Evolutionary conservation across 2,329 filamentous ascomycete genomes (phyloP), one percentile per base, ranked within the genome.

Genomic region (Cryphonectria carpinicola): DNA sequence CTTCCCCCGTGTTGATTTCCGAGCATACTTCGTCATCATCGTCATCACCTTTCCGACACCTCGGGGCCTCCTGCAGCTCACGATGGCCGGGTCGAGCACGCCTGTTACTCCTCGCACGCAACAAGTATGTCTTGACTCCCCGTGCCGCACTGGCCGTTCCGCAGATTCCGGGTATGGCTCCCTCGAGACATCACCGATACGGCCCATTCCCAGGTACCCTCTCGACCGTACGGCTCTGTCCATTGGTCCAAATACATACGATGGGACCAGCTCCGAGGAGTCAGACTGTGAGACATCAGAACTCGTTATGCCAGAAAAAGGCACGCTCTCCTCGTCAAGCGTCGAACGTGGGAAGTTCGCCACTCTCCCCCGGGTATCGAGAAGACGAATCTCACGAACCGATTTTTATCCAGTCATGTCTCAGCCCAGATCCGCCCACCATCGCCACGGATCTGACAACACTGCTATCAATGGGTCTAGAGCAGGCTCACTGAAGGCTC

Each of bases 401-500:
- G 71, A 72, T 32, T 72, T 68, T 1, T 68, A 66, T 10, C 62
- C 68, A 19, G 43, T 64, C 13, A 41, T 66, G 5, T 49, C 62
- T 0, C 54, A 64, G 54, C 62, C 62, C 3, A 66, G 49, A 19
- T 11, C 39, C n/a, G 25, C 52, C 19, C 71, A 72, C 46, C 56
- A 61, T 52, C 71, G 71, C 32, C 25, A 54, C 32, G 68, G 66
- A 2, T 72, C 71, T 64, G 69, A 72, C 43, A 63, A 41, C 22
- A 72, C 65, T 19, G 65, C 25, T 19, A n/a, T 72, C 56, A 70
- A 41, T 46, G 54, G 39, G 14, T 43, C 54, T 0, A 70, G 66
- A 41, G 62, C 41, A 56, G 64, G 62, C 17, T 76, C 75, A 10
- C 46, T 78, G 14, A 76, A 75, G 11, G 71, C 71, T 6, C 78